Evolutionary conservation across 106 monocot species (phyloP), one percentile per base, ranked within the genome.

Genomic region (Chionographis japonica): DNA sequence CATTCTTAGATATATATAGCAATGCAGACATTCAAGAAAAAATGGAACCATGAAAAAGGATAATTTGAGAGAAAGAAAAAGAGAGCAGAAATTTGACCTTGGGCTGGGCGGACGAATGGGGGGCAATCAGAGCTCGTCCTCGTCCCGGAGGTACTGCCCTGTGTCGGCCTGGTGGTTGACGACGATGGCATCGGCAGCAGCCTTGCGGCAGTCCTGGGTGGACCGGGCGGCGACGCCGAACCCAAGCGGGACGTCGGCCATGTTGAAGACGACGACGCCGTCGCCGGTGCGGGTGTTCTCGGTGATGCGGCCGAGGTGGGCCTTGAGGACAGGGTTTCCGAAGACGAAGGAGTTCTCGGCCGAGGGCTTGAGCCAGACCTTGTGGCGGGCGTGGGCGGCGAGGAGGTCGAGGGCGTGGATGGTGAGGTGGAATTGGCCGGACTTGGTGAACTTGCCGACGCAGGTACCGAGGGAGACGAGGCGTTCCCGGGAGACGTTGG

Each of bases 321-420:
- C 82, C 73, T 97, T 97, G 56, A 92, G 70, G 7, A 92, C 89
- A 13, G 86, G 77, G 75, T 91, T 89, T 0, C 92, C 88, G 20
- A 83, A 89, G 54, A 88, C 64, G 56, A 92, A 92, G 12, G 85
- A 75, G 84, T 81, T 82, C 80, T 97, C 89, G 9, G 92, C 70
- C 6, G 83, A 75, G 19, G 89, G 84, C 67, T 97, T 97, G 37
- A 97, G 78, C 92, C 95, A 97, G 19, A 97, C 80, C 68, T 87
- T 89, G 84, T 80, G 77, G 15, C 95, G 76, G 16, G 89, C 86
- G 66, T 92, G 92, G 12, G 91, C 88, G 36, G 97, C 79, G 51
- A 98, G 78, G 58, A 98, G 84, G 68, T 98, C 92, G 41, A 98
- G 89, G 19, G 67, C 80, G 57, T 92, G 89, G 61, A 95, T 52